Percentiles rank a stretch among this genome's conserved stretches.
phyloP scores from a whole-genome alignment of 768 basidiomycete genomes.

The Kwoniella sp. region DNA sequence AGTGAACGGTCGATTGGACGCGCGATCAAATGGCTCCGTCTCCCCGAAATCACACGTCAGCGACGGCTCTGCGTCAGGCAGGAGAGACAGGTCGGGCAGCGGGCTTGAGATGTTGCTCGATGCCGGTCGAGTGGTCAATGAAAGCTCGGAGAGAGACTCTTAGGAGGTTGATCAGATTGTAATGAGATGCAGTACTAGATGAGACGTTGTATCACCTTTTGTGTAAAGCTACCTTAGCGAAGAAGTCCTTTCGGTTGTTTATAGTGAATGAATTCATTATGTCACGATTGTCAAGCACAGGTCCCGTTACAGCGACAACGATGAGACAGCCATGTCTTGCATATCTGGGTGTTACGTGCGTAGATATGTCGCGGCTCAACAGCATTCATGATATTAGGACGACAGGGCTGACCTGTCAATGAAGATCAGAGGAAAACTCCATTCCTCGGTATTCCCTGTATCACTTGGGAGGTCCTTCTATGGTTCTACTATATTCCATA shows the following conservation, averaged over 20 bases:
- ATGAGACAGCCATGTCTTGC: too few relatives aligned
- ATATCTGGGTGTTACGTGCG: too few relatives aligned
- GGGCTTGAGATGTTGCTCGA: constrained; percentile 29
- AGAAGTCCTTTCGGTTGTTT: neutral
- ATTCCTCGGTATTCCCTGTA: too few relatives aligned
- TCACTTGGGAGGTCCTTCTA: too few relatives aligned
- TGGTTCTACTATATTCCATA: too few relatives aligned
- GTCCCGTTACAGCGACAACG: too few relatives aligned
- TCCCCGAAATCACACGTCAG: constrained; percentile 14
- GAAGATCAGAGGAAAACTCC: too few relatives aligned
- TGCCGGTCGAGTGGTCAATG: constrained; percentile 20
- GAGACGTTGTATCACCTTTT: constrained; percentile 1
- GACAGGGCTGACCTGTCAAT: too few relatives aligned
- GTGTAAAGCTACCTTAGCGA: neutral
- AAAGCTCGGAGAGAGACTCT: constrained; percentile 18
- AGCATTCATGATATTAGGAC: too few relatives aligned
- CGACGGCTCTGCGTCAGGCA: constrained; percentile 3
- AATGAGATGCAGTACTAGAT: neutral
- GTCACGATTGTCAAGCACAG: too few relatives aligned
- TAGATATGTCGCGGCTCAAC: too few relatives aligned
- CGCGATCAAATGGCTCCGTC: constrained; percentile 4
- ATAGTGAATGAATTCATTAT: neutral
- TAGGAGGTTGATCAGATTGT: neutral
- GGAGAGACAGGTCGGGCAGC: constrained; percentile 14
- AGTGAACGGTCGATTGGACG: neutral